Base-by-base conservation (phyloP, 441 rosid species). In the Corymbia citriodora region DNA sequence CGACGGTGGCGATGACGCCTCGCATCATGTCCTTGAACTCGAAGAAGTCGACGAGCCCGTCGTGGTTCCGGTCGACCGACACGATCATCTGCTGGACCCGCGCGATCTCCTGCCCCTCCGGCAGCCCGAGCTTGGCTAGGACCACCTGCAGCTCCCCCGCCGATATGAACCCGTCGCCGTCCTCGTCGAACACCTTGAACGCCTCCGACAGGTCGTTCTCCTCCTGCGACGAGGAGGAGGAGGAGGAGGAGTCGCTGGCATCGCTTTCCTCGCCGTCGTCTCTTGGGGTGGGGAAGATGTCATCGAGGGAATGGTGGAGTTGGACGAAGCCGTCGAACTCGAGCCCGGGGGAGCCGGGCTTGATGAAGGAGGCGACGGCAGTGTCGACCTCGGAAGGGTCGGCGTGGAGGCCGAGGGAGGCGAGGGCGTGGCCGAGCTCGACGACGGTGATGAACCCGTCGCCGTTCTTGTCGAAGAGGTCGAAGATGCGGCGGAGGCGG, bases 21-120 rank as follows among this genome's bases (percentile, higher is more conserved):
- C 70, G 49, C 88, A 87, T 87, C 88, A 87, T 87, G 88, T 87
- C 88, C 88, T 87, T 87, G 88, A 87, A 87, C 88, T 87, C 88
- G 33, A 55, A 87, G 88, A 87, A 87, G 31, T 87, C 88, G n/a
- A 87, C 88, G 7, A 40, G 70, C 50, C 88, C 88, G 52, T 87
- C 88, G 9, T 36, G 61, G 88, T 87, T 87, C 70, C 70, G 88
- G 70, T 87, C 88, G 21, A 87, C 88, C 88, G 88, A 87, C 65
- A 87, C n/a, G 88, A 87, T 87, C 88, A 87, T 87, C 88, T 87
- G 88, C 68, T 48, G 70, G 70, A 87, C 88, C 65, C 88, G 88
- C 31, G 65, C 31, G 61, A 87, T 87, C 88, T 87, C 88, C 61
- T 36, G 61, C 52, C 53, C 88, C 19, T 87, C 88, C 53, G 70